phyloP scores from a whole-genome alignment of 768 basidiomycete species.

The Hortiboletus campestris region DNA sequence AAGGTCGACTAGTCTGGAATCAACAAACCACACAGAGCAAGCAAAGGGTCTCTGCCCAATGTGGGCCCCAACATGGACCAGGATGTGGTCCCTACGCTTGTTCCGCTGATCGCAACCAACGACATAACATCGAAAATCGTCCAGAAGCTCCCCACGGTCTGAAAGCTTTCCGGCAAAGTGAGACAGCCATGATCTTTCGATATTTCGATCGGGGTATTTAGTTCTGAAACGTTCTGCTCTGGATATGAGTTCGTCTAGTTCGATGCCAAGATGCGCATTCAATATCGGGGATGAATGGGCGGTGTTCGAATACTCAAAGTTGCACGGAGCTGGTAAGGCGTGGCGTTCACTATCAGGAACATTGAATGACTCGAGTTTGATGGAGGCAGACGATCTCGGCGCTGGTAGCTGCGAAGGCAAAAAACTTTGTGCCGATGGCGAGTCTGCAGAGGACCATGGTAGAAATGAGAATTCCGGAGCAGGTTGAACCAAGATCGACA shows the following conservation, averaged over 20 bases:
- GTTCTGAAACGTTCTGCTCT: slow-evolving; percentile 54
- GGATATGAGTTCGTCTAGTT: slow-evolving; percentile 49
- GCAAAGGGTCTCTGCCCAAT: slow-evolving; percentile 65
- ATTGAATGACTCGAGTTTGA: background rate
- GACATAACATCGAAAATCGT: slow-evolving; percentile 68
- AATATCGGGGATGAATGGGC: slow-evolving; percentile 47
- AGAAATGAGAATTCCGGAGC: slow-evolving; percentile 6
- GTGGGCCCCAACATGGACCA: slow-evolving; percentile 72
- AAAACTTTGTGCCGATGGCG: background rate
- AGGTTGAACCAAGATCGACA: slow-evolving; percentile 29
- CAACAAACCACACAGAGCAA: slow-evolving; percentile 61
- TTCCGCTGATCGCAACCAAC: slow-evolving; percentile 64
- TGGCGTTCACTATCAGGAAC: background rate
- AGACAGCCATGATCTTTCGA: slow-evolving; percentile 64
- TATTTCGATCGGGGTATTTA: slow-evolving; percentile 54
- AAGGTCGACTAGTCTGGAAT: background rate
- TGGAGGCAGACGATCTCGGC: background rate
- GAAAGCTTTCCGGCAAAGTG: slow-evolving; percentile 69
- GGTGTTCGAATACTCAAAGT: background rate
- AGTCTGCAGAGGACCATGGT: slow-evolving; percentile 5
- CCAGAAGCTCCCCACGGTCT: slow-evolving; percentile 50
- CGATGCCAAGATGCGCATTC: slow-evolving; percentile 63
- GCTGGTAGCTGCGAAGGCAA: background rate
- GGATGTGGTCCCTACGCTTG: slow-evolving; percentile 71
- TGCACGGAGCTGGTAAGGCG: background rate